Percentiles rank a stretch among this genome's conserved stretches.
These are phyloP conservation scores for Cryptococcus sp. DNA, from an alignment of 1,284 basidiomycete genomes.

Conservation along the genomic window DNA sequence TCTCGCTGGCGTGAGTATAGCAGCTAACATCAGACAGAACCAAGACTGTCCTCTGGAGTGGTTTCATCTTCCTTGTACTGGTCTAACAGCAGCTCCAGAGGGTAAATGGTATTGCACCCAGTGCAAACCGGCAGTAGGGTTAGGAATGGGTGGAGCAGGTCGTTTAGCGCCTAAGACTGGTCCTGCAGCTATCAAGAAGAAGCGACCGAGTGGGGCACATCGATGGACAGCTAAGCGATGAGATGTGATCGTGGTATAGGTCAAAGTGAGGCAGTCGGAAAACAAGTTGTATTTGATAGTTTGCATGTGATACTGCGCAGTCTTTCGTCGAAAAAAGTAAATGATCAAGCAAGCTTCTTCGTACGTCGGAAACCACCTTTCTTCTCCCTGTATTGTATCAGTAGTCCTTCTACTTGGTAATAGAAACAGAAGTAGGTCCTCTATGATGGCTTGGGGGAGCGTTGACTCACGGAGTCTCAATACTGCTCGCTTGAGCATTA, in stretches of 20 bases:
- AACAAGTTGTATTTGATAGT: not conserved
- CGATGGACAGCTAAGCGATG: not conserved
- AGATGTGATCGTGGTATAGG: not conserved
- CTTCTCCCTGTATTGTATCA: constrained; percentile 19
- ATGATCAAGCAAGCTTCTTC: constrained; percentile 28
- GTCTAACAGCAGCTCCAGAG: constrained; percentile 31
- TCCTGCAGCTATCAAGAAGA: not conserved
- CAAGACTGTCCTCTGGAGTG: constrained; percentile 52
- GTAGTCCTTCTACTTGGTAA: not conserved
- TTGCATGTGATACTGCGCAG: not conserved
- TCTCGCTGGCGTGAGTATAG: not conserved
- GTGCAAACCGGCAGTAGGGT: constrained; percentile 26
- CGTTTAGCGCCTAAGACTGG: not conserved
- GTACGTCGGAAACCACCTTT: constrained; percentile 26
- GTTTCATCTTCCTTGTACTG: constrained; percentile 46
- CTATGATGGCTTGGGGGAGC: no score
- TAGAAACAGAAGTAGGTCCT: not conserved
- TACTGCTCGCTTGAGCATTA: constrained; percentile 1
- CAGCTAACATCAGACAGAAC: constrained; percentile 38
- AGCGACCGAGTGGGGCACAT: not conserved
- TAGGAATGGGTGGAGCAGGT: constrained; percentile 8
- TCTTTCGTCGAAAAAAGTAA: not conserved
- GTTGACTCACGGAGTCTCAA: constrained; percentile 16
- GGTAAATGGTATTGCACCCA: constrained; percentile 40
- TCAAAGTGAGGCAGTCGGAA: no score